Base-by-base conservation (phyloP, 1,284 basidiomycete genomes). In the Vanrija humicola region DNA sequence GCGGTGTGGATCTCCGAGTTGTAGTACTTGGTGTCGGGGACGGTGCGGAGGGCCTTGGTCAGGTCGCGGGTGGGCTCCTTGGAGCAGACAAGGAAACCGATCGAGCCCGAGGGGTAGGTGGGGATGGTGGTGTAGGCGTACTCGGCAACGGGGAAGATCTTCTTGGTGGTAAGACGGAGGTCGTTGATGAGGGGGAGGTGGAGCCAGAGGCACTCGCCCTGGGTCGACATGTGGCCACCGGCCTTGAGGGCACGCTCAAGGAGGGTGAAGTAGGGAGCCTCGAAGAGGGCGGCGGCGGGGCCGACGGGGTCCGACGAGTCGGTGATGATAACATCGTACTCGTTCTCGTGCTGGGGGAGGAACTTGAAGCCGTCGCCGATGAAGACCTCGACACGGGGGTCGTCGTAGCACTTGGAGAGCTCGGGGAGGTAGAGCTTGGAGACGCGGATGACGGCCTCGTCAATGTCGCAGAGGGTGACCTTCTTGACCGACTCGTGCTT, bases 241-340 rank as follows among this genome's bases (percentile, higher is more conserved):
- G 88, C 88, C 50, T 87, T 82, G 64, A 98, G 84, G 0, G 95
- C 90, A 65, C 90, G 86, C 73, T 91, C 85, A 60, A 98, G 84
- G 48, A 98, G 86, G 73, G 92, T 84, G 80, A 98, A 99, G 84
- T 97, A 98, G 1, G 94, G 90, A 76, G 93, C 90, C 79, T 98
- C 84, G 84, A 98, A 98, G 64, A 98, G 87, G 26, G 89, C 85
- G 57, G 87, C 87, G 50, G 95, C 95, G 45, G 95, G 95, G 42
- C 96, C 95, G 58, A 97, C 93, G 46, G 96, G 95, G 78, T 98
- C 96, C 23, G 94, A 98, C 39, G 94, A 98, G 78, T 98, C 95
- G 64, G 92, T 98, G 80, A 98, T 89, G 81, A 98, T 98, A 63
- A 90, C 91, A 74, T 99, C 95, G 84, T 97, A 99, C 61, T 87